A percentile compares a stretch with the other conserved stretches of the same genome.
phyloP scores from a whole-genome alignment of 2,329 filamentous ascomycete species.

The Keithomyces neogunnii region DNA sequence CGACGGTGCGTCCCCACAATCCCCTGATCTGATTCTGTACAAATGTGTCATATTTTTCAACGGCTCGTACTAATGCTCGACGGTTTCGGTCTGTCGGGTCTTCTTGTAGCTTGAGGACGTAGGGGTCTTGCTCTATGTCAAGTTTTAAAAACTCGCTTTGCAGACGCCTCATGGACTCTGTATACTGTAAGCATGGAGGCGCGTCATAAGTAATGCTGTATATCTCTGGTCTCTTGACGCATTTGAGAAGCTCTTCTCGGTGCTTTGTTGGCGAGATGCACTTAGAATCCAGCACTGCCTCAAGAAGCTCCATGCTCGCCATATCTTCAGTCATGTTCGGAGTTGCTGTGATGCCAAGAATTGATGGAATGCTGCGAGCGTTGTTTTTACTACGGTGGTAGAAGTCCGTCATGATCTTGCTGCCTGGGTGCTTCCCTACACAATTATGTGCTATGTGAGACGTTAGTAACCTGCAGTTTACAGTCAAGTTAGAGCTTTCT shows the following conservation, averaged over 20 bases:
- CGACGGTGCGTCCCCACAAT: slow-evolving; percentile 40
- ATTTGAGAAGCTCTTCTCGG: slow-evolving; percentile 58
- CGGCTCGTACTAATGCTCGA: slow-evolving; percentile 26
- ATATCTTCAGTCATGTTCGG: slow-evolving; percentile 56
- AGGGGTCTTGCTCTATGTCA: slow-evolving; percentile 54
- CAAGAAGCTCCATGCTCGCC: slow-evolving; percentile 51
- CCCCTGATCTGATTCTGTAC: slow-evolving; percentile 46
- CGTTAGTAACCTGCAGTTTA: not conserved
- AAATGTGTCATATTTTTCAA: slow-evolving; percentile 40
- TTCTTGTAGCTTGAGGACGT: slow-evolving; percentile 37
- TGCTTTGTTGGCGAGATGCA: slow-evolving; percentile 62
- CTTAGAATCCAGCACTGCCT: slow-evolving; percentile 60
- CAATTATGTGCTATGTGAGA: slow-evolving; percentile 61
- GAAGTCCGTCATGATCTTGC: slow-evolving; percentile 63
- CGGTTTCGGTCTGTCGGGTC: slow-evolving; percentile 32
- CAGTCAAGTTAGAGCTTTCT: not conserved
- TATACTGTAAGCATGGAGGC: slow-evolving; percentile 10
- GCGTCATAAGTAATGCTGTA: slow-evolving; percentile 23
- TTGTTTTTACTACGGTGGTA: slow-evolving; percentile 46
- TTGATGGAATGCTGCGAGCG: slow-evolving; percentile 44
- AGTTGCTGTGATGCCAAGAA: slow-evolving; percentile 76
- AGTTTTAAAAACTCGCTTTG: slow-evolving; percentile 30
- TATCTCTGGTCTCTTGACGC: slow-evolving; percentile 59
- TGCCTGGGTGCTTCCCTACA: slow-evolving; percentile 52
- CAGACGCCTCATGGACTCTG: slow-evolving; percentile 36